These are phyloP conservation scores for Xylaria bambusicola DNA, from an alignment of 495 filamentous ascomycete genomes.

Conservation along the genomic window DNA sequence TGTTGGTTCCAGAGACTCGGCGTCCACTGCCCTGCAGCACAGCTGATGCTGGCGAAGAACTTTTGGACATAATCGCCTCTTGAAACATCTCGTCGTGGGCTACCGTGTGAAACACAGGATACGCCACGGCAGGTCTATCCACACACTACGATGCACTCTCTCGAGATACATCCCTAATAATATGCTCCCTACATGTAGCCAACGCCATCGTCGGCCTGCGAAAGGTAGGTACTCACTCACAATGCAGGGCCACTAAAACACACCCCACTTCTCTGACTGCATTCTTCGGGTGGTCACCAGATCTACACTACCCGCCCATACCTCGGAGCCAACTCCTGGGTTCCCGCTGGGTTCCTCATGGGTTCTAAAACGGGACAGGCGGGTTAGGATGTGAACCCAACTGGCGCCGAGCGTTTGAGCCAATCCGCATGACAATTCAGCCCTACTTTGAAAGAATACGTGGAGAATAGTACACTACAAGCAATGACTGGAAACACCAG, in stretches of 20 bases:
- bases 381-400: not conserved
- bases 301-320: not conserved
- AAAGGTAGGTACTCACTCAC: too few relatives aligned
- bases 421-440: too few relatives aligned
- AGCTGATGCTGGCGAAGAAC: not conserved
- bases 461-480: too few relatives aligned
- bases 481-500: too few relatives aligned
- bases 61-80: not conserved
- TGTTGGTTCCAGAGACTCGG: constrained; percentile 9
- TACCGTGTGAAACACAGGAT: not conserved
- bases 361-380: not conserved
- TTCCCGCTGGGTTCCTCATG: too few relatives aligned
- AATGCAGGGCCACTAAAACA: not conserved
- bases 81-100: not conserved
- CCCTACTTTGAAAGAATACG: too few relatives aligned
- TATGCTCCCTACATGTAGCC: too few relatives aligned
- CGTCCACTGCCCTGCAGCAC: not conserved
- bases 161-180: too few relatives aligned
- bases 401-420: too few relatives aligned
- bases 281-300: not conserved
- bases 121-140: not conserved
- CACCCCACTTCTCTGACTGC: not conserved
- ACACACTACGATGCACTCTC: too few relatives aligned
- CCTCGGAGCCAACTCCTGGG: not conserved
- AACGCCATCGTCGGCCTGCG: not conserved